Evolutionary conservation across 2,329 filamentous ascomycete species (phyloP), one percentile per base, ranked within the genome.

Genomic region (Hypoxylon sp.): DNA sequence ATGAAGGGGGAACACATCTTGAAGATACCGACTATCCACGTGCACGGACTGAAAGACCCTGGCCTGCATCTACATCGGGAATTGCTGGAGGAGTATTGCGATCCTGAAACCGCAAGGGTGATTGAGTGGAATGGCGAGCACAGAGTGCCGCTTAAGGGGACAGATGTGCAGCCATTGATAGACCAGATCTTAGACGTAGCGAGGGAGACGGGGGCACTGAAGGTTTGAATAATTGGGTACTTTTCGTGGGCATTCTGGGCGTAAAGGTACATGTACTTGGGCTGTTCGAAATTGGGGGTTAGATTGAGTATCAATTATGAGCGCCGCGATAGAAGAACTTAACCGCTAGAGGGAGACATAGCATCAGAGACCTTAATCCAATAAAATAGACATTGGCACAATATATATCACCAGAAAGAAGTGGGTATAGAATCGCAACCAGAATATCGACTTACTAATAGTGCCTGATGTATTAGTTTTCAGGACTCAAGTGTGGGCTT

Each of bases 71-170:
- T 87, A 46, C 90, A 92, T 74, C 78, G 83, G 58, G 79, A 83
- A 74, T 73, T 90, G 70, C 73, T 88, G 53, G 76, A 85, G 7
- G 77, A 85, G 54, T 93, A 90, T 75, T 91, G 88, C 74, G 81
- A 87, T 52, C 74, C 80, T 8, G 83, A 81, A 0, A 86, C 80
- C 2, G 80, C 84, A 5, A 82, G 78, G 39, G 66, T 93, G 47
- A 76, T 94, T 1, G 89, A 93, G 76, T 94, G 91, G 92, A 85
- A 92, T 61, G 91, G 90, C 0, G 84, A 83, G 1, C 92, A 95
- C 75, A 80, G 91, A 5, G 81, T 95, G 51, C 90, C 91, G 1
- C 84, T 94, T 63, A 91, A 91, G 81, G 81, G 79, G 21, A 79
- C 77, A 29, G 91, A 94, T 76, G 90, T 94, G 2, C 81, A 86